phyloP scores from a whole-genome alignment of 495 filamentous ascomycete genomes.

The Neurospora sp. region DNA sequence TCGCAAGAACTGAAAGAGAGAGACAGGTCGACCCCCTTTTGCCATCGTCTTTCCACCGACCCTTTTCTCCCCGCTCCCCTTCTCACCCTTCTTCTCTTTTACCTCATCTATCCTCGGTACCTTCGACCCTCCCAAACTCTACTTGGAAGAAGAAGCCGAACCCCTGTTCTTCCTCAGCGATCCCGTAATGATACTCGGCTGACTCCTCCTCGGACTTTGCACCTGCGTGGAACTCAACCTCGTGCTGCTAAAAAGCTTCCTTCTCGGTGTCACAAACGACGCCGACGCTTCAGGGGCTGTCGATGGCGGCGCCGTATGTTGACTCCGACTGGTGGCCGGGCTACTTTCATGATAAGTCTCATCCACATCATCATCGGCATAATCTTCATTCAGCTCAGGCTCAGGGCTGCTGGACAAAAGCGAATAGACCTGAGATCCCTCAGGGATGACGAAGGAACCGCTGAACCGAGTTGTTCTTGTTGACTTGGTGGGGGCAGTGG shows the following conservation, averaged over 20 bases:
- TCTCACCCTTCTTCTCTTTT: background rate
- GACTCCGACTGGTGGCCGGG: background rate
- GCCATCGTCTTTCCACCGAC: background rate
- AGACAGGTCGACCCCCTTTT: background rate
- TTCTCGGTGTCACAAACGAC: constrained; percentile 11
- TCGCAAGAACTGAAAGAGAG: background rate
- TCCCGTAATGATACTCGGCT: background rate
- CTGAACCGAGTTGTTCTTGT: background rate
- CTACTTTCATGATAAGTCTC: constrained; percentile 20
- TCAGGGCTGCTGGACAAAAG: constrained; percentile 30
- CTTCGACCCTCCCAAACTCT: background rate
- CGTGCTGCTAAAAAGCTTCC: background rate
- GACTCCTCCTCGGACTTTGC: background rate
- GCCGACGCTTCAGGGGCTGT: constrained; percentile 6
- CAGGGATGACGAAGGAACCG: constrained; percentile 20
- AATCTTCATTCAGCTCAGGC: constrained; percentile 26
- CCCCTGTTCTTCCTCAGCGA: background rate
- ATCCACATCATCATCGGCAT: constrained; percentile 35
- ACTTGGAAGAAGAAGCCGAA: background rate
- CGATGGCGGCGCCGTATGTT: constrained; percentile 1
- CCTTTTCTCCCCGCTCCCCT: background rate
- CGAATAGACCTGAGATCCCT: constrained; percentile 30
- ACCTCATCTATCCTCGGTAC: background rate
- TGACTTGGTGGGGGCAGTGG: background rate
- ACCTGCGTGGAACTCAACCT: background rate